These are phyloP conservation scores for Monosporascus ibericus DNA, from an alignment of 2,329 filamentous ascomycete species.

Conservation along the genomic window DNA sequence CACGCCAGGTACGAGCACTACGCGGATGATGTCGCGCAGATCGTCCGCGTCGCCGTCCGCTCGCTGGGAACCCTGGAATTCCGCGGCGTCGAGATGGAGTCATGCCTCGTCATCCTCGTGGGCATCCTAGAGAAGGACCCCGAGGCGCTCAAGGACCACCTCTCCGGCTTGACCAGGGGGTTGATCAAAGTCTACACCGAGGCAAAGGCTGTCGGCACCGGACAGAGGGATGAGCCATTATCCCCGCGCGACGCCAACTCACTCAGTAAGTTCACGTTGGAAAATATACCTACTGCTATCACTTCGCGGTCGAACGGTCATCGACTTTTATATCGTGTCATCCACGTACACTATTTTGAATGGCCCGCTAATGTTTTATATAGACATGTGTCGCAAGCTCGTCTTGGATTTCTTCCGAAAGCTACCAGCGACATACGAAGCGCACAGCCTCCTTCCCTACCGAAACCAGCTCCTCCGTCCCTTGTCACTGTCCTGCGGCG, in stretches of 20 bases:
- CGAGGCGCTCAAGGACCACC: slow-evolving; percentile 38
- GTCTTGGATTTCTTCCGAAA: slow-evolving; percentile 41
- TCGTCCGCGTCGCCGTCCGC: slow-evolving; percentile 44
- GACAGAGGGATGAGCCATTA: neutral
- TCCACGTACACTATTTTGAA: too few species aligned
- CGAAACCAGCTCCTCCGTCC: slow-evolving; percentile 39
- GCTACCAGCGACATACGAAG: slow-evolving; percentile 43
- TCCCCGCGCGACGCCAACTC: neutral
- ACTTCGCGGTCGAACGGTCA: too few species aligned
- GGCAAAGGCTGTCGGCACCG: slow-evolving; percentile 3
- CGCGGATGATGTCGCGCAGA: slow-evolving; percentile 40
- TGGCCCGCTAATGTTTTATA: neutral
- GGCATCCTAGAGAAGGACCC: slow-evolving; percentile 41
- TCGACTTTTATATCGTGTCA: too few species aligned
- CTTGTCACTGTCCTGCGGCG: slow-evolving; percentile 46
- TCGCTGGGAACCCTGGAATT: slow-evolving; percentile 35
- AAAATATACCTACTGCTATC: neutral
- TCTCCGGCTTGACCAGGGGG: slow-evolving; percentile 43
- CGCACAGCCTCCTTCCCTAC: slow-evolving; percentile 37
- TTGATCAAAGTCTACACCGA: slow-evolving; percentile 31
- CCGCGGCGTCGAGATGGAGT: slow-evolving; percentile 36
- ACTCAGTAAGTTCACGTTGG: neutral
- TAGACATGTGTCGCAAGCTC: slow-evolving; percentile 35
- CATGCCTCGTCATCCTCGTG: slow-evolving; percentile 43
- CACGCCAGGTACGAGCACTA: slow-evolving; percentile 46